These are phyloP conservation scores for Gossypium davidsonii DNA, from an alignment of 441 rosid species.

Conservation along the genomic window DNA sequence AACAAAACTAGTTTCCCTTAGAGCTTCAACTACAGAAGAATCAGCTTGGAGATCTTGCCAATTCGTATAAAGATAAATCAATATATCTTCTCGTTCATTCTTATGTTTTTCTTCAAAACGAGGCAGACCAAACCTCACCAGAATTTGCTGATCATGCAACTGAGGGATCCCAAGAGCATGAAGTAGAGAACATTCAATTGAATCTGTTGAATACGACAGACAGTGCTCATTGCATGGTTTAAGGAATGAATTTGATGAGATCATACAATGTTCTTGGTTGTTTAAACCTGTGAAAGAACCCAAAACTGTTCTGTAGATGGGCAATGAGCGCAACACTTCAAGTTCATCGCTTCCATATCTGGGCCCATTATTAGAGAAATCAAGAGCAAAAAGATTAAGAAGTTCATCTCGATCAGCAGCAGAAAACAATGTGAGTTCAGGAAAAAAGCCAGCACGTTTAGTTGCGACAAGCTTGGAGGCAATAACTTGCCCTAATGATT, in stretches of 20 bases:
- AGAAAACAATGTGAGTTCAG: conserved; percentile 61
- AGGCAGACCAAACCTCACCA: conserved; percentile 84
- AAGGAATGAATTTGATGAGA: conserved; percentile 79
- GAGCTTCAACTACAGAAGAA: conserved; percentile 71
- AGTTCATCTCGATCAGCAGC: conserved; percentile 66
- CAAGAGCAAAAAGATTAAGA: conserved; percentile 73
- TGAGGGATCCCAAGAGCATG: conserved; percentile 83
- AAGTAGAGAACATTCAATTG: conserved; percentile 62
- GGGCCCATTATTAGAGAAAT: conserved; percentile 58
- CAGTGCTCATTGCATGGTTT: conserved; percentile 74
- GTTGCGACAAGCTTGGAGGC: conserved; percentile 86
- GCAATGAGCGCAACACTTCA: conserved; percentile 72
- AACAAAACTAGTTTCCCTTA: conserved; percentile 80
- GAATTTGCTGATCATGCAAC: conserved; percentile 78
- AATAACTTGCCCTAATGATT: conserved; percentile 79
- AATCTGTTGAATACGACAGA: conserved; percentile 62
- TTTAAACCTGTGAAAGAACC: conserved; percentile 64
- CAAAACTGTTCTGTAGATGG: conserved; percentile 74
- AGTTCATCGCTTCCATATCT: conserved; percentile 65
- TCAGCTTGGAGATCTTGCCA: conserved; percentile 78
- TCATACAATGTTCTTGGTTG: conserved; percentile 62
- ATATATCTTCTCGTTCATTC: conserved; percentile 76
- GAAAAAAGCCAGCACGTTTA: conserved; percentile 68
- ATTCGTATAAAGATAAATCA: conserved; percentile 59
- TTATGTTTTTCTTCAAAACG: conserved; percentile 68